phyloP scores from a whole-genome alignment of 495 filamentous ascomycete genomes.

The Glonium stellatum region DNA sequence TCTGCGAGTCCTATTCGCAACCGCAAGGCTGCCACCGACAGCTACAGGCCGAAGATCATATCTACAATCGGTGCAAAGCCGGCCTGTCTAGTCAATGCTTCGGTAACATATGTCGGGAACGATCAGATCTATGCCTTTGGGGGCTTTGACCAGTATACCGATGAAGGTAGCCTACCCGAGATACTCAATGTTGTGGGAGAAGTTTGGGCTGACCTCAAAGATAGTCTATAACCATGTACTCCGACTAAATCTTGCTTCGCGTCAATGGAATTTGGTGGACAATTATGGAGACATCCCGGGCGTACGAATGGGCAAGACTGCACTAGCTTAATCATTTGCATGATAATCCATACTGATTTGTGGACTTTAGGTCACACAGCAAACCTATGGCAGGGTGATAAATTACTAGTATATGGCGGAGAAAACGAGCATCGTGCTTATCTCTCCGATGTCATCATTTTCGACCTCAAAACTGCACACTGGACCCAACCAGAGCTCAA shows the following conservation, averaged over 20 bases:
- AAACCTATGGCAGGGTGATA: slow-evolving; percentile 88
- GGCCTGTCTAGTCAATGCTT: slow-evolving; percentile 93
- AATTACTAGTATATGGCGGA: slow-evolving; percentile 90
- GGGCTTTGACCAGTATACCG: slow-evolving; percentile 97
- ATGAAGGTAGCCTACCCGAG: slow-evolving; percentile 56
- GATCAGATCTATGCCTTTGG: slow-evolving; percentile 97
- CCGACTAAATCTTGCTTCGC: slow-evolving; percentile 70
- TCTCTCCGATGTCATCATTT: slow-evolving; percentile 90
- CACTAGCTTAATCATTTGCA: not conserved
- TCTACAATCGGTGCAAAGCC: slow-evolving; percentile 71
- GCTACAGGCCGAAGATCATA: slow-evolving; percentile 73
- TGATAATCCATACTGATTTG: not conserved
- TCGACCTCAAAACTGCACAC: slow-evolving; percentile 84
- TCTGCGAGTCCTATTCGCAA: slow-evolving; percentile 64
- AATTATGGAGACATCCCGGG: slow-evolving; percentile 98
- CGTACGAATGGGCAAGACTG: slow-evolving; percentile 80
- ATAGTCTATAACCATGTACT: slow-evolving; percentile 96
- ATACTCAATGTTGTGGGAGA: not conserved
- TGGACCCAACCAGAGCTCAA: slow-evolving; percentile 87
- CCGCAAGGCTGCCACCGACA: slow-evolving; percentile 50
- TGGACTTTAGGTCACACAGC: slow-evolving; percentile 74
- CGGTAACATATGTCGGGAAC: slow-evolving; percentile 92
- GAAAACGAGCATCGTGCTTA: slow-evolving; percentile 97
- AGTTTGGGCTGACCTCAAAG: not conserved
- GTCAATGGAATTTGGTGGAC: slow-evolving; percentile 92